phyloP scores from a whole-genome alignment of 1,284 basidiomycete species.

The Cryptococcus sp. region DNA sequence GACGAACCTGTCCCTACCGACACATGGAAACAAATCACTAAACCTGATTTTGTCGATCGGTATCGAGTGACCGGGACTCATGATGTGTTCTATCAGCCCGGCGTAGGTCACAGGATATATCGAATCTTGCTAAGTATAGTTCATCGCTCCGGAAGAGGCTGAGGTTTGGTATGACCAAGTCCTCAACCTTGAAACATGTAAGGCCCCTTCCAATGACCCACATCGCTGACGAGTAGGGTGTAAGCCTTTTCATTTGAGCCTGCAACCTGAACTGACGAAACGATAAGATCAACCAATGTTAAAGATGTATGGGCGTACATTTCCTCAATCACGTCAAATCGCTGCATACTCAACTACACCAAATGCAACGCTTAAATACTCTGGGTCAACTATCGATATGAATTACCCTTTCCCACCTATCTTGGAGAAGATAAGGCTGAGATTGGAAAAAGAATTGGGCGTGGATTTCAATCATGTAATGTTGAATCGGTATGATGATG shows the following conservation, averaged over 20 bases:
- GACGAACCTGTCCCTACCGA: conserved; percentile 9
- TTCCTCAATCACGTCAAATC: conserved; percentile 52
- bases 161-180: conserved; percentile 49
- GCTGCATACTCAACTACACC: conserved; percentile 51
- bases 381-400: conserved; percentile 48
- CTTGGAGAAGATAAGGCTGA: conserved; percentile 45
- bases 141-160: conserved; percentile 41
- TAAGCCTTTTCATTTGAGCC: conserved; percentile 7
- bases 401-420: conserved; percentile 50
- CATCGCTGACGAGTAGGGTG: conserved; percentile 24
- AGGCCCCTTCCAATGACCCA: conserved; percentile 6
- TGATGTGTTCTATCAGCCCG: conserved; percentile 47
- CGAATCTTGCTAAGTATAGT: conserved; percentile 25
- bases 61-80: conserved; percentile 31
- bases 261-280: too few relatives aligned
- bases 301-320: conserved; percentile 54
- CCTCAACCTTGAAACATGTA: conserved; percentile 47
- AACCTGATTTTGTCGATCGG: conserved; percentile 18
- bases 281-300: conserved; percentile 51
- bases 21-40: conserved; percentile 34
- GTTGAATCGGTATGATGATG: conserved; percentile 55
- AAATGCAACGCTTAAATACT: conserved; percentile 50
- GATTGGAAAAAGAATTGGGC: conserved; percentile 47
- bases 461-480: conserved; percentile 55
- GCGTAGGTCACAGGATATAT: conserved; percentile 27